Evolutionary conservation across 2,329 filamentous ascomycete genomes (phyloP), one percentile per base, ranked within the genome.

Genomic region (Botrytis elliptica): DNA sequence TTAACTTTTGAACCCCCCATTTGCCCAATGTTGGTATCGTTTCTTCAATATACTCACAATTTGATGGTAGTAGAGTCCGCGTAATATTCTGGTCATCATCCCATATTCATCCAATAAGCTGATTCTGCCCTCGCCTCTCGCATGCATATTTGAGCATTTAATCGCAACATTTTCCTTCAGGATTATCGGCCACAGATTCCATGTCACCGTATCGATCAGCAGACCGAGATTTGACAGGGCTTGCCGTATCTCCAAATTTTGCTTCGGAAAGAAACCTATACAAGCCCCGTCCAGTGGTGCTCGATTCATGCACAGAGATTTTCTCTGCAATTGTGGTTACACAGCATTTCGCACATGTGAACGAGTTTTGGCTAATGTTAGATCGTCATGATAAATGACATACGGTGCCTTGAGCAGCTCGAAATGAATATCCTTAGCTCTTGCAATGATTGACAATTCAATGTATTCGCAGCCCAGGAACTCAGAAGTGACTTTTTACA

Each of bases 181-280:
- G 63, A 66, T 66, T n/a, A 20, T 49, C 44, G 42, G 64, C 64
- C 42, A 49, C 12, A 49, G 44, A 25, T 66, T 68, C 36, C 5
- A 68, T 65, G 29, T 22, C 25, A 55, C 36, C 49, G 36, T 57
- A 42, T 68, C 46, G 5, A 57, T 68, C 66, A 68, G 66, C 66
- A 57, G 66, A 42, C 66, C 66, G 25, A 57, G 49, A 42, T 55
- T 57, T 42, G 46, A 57, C 49, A 55, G 49, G 36, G 36, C 66
- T 18, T 42, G 49, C 65, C 38, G 66, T 36, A 68, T 68, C 49
- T 55, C 46, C 18, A 55, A 55, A 29, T 42, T 42, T 29, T 65
- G 62, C 40, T 65, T 46, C 36, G 46, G 65, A n/a, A 42, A 57
- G 52, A n/a, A 40, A 68, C 18, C 49, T 42, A 57, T 49, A 67